phyloP scores from a whole-genome alignment of 139 green algal genomes.

The Chlorella sp. region DNA sequence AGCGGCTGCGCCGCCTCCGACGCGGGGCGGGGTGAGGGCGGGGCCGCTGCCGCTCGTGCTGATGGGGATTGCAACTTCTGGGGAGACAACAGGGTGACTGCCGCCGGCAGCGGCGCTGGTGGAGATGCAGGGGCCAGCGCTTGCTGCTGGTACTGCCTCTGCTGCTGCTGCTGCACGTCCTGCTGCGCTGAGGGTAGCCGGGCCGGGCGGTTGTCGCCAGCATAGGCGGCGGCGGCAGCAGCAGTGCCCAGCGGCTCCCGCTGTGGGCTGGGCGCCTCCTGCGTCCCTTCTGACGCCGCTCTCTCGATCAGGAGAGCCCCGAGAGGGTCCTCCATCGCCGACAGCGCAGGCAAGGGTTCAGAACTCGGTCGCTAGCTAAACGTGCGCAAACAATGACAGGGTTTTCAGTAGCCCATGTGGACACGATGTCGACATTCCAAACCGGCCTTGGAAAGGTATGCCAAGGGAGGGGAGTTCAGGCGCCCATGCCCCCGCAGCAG shows the following conservation, averaged over 20 bases:
- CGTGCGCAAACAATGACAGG: too few relatives aligned
- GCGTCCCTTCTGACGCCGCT: not conserved
- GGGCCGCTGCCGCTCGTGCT: not conserved
- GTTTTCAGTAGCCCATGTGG: too few relatives aligned
- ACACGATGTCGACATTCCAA: too few relatives aligned
- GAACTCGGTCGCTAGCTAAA: not conserved
- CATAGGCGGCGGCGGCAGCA: not conserved
- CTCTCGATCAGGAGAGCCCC: not conserved
- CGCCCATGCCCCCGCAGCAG: too few relatives aligned
- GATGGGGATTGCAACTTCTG: not conserved
- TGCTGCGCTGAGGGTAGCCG: not conserved
- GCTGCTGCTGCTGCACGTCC: not conserved
- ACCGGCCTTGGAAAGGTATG: too few relatives aligned
- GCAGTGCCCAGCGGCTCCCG: not conserved
- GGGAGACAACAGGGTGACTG: not conserved
- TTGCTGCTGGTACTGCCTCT: not conserved
- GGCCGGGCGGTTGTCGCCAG: not conserved
- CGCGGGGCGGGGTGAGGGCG: not conserved
- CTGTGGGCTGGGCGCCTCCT: not conserved
- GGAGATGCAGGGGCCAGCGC: not conserved
- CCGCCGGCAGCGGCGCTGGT: not conserved
- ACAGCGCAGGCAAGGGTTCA: not conserved
- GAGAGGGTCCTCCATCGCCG: conserved; percentile 19
- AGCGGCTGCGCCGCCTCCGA: not conserved
- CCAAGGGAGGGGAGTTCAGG: too few relatives aligned